phyloP scores from a whole-genome alignment of 176 grass and related monocot genomes.

The Phragmites australis region DNA sequence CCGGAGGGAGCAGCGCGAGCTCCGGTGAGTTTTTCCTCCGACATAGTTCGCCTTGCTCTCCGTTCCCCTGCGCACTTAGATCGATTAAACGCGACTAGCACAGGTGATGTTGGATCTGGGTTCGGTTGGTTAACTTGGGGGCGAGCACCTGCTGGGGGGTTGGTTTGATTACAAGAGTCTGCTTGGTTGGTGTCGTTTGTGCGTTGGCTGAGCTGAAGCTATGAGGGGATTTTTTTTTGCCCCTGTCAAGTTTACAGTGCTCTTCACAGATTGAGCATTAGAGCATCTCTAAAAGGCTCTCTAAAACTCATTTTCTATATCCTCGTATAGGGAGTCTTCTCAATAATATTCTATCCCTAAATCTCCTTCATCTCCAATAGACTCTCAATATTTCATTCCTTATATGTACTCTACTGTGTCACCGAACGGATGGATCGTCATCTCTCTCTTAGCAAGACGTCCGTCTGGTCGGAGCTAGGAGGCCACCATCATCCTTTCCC shows the following conservation, averaged over 20 bases:
- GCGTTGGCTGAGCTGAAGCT: slow-evolving; percentile 3
- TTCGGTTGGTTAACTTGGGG: slow-evolving; percentile 14
- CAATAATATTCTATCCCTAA: too few relatives aligned
- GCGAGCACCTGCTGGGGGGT: background rate
- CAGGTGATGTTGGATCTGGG: slow-evolving; percentile 30
- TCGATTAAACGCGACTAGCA: background rate
- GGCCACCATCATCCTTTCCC: too few relatives aligned
- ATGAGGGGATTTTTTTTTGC: background rate
- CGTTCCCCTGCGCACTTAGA: background rate
- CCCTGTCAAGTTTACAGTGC: background rate
- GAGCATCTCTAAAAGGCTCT: too few relatives aligned
- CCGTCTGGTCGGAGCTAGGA: too few relatives aligned
- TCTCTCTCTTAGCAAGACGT: too few relatives aligned
- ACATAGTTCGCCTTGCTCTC: background rate
- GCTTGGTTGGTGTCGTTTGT: background rate
- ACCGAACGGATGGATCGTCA: too few relatives aligned
- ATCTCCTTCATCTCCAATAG: too few relatives aligned
- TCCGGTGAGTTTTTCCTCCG: slow-evolving; percentile 42
- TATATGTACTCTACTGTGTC: too few relatives aligned
- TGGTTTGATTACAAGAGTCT: background rate
- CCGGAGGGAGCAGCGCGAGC: background rate
- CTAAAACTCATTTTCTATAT: too few relatives aligned
- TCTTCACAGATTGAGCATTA: background rate
- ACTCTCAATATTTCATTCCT: too few relatives aligned
- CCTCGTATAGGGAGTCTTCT: too few relatives aligned